phyloP scores from a whole-genome alignment of 495 filamentous ascomycete genomes.

The Coniosporium apollinis region DNA sequence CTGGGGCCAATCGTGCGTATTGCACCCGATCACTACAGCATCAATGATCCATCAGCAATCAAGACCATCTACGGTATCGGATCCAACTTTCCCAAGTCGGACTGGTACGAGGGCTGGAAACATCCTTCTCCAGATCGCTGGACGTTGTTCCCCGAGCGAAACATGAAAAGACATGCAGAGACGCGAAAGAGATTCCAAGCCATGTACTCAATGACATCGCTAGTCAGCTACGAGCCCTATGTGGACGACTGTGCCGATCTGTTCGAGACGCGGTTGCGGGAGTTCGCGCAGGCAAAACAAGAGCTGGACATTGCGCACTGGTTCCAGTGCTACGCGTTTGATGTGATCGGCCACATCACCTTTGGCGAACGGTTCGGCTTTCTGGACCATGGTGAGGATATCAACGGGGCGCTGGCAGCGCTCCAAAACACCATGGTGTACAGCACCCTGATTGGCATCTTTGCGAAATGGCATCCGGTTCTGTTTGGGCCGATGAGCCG shows the following conservation, averaged over 20 bases:
- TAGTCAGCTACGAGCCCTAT: conserved; percentile 37
- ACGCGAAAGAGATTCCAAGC: conserved; percentile 22
- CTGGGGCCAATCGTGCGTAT: conserved; percentile 30
- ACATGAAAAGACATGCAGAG: conserved; percentile 28
- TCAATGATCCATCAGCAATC: conserved; percentile 27
- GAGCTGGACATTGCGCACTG: conserved; percentile 29
- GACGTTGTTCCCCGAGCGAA: conserved; percentile 26
- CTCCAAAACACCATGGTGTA: conserved; percentile 6
- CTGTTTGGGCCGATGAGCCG: background rate
- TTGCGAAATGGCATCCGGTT: conserved; percentile 4
- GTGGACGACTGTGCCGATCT: conserved; percentile 35
- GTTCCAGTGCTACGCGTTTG: conserved; percentile 13
- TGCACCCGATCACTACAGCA: conserved; percentile 34
- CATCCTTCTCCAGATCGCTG: background rate
- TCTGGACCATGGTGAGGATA: conserved; percentile 12
- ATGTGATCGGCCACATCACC: conserved; percentile 10
- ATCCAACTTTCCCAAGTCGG: conserved; percentile 9
- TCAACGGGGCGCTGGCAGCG: conserved; percentile 2
- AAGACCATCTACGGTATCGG: conserved; percentile 28
- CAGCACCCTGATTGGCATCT: conserved; percentile 7
- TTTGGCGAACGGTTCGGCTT: conserved; percentile 13
- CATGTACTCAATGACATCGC: conserved; percentile 35
- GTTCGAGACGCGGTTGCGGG: conserved; percentile 27
- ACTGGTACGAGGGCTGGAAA: conserved; percentile 5
- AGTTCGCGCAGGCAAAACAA: conserved; percentile 22